These are phyloP conservation scores for Aspergillus sparsus DNA, from an alignment of 495 filamentous ascomycete genomes.

Conservation along the genomic window DNA sequence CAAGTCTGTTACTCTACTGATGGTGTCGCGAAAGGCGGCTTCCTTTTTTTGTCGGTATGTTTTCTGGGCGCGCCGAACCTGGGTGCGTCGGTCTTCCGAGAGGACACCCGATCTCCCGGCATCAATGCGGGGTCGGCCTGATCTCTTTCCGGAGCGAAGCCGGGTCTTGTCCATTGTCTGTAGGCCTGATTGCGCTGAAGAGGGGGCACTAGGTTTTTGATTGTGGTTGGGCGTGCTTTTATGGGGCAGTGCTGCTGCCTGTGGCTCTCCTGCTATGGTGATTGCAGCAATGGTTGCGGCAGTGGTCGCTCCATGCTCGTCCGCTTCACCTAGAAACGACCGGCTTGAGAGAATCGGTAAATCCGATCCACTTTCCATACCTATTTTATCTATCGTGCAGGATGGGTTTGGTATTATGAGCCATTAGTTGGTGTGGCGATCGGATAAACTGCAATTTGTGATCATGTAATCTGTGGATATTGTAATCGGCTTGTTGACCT, in stretches of 20 bases:
- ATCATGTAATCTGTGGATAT: neutral
- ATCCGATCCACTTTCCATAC: neutral
- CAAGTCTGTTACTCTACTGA: conserved; percentile 61
- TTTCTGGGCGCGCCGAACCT: conserved; percentile 80
- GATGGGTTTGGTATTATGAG: neutral
- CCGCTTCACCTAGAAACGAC: neutral
- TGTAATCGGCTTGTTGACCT: neutral
- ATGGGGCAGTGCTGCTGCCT: neutral
- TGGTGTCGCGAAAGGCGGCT: conserved; percentile 67
- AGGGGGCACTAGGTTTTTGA: neutral
- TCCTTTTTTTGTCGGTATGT: conserved; percentile 85
- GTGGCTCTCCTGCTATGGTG: neutral
- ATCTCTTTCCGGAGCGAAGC: neutral
- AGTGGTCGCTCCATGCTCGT: neutral
- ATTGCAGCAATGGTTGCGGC: neutral
- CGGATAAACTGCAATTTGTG: neutral
- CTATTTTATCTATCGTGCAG: neutral
- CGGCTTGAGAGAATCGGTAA: neutral
- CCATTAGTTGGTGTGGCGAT: neutral
- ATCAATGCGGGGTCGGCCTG: conserved; percentile 13
- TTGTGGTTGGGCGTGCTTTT: neutral
- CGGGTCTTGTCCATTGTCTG: neutral
- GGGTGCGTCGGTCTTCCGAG: conserved; percentile 59
- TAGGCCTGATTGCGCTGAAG: neutral
- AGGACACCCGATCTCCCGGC: conserved; percentile 6